These are phyloP conservation scores for Sugiyamaella marilandica DNA, from an alignment of 805 yeast genomes.

Conservation along the genomic window DNA sequence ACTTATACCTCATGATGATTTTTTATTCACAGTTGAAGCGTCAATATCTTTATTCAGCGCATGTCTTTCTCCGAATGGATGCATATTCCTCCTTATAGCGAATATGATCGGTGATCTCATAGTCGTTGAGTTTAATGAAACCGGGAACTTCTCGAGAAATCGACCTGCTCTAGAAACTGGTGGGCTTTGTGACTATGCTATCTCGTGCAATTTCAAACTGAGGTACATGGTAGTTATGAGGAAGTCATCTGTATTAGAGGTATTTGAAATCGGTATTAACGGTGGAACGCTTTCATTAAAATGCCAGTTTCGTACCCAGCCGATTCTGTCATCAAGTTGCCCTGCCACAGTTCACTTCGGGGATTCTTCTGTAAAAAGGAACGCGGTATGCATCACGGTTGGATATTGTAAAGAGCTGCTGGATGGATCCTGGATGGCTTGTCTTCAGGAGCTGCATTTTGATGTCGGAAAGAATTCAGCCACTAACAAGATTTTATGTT, in stretches of 20 bases:
- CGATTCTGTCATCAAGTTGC: too few species aligned
- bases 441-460: conserved; percentile 12
- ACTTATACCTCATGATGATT: neutral
- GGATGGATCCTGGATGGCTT: neutral
- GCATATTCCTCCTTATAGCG: neutral
- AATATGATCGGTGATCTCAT: neutral
- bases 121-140: neutral
- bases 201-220: neutral
- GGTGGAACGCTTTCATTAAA: too few species aligned
- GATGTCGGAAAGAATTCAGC: neutral
- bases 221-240: neutral
- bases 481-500: neutral
- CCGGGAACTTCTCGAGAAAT: neutral
- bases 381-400: conserved; percentile 3
- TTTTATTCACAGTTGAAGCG: neutral
- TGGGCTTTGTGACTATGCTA: neutral
- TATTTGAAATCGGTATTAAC: neutral
- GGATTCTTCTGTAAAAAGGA: neutral
- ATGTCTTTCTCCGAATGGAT: neutral
- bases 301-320: too few species aligned
- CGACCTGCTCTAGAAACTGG: neutral
- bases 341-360: too few species aligned
- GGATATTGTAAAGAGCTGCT: conserved; percentile 3
- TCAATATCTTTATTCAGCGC: neutral
- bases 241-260: neutral